Percentiles rank a stretch among this genome's conserved stretches.
phyloP scores from a whole-genome alignment of 2,329 filamentous ascomycete genomes.

The Venturia nashicola region DNA sequence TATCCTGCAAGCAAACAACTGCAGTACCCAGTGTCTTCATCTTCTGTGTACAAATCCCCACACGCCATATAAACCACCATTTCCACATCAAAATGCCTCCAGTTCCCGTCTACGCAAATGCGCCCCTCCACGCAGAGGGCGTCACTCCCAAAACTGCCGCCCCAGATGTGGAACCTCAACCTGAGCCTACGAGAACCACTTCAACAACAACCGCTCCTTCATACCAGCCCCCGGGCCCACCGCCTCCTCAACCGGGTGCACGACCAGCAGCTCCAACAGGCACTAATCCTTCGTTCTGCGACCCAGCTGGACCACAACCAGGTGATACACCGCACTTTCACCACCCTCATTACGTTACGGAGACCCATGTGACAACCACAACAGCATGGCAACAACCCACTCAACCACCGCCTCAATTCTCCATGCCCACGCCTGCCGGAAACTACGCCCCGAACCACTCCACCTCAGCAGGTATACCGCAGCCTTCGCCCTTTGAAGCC shows the following conservation, averaged over 20 bases:
- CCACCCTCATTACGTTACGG: background rate
- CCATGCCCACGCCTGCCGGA: slow-evolving; percentile 24
- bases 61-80: background rate
- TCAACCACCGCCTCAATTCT: slow-evolving; percentile 26
- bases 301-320: slow-evolving; percentile 28
- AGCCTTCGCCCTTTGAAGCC: slow-evolving; percentile 15
- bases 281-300: slow-evolving; percentile 9
- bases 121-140: slow-evolving; percentile 27
- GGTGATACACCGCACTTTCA: slow-evolving; percentile 24
- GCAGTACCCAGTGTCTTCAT: background rate
- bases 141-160: slow-evolving; percentile 12
- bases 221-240: slow-evolving; percentile 18
- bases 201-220: slow-evolving; percentile 19
- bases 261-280: slow-evolving; percentile 14
- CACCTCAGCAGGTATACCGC: slow-evolving; percentile 17
- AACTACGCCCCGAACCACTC: slow-evolving; percentile 27
- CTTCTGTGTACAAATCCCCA: background rate
- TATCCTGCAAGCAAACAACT: background rate
- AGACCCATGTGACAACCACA: slow-evolving; percentile 13
- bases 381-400: slow-evolving; percentile 20
- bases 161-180: slow-evolving; percentile 25
- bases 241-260: slow-evolving; percentile 21
- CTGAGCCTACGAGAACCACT: slow-evolving; percentile 24
- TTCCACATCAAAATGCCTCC: slow-evolving; percentile 29
- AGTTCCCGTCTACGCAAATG: slow-evolving; percentile 33